Evolutionary conservation across 202 grass and related monocot species (phyloP), one percentile per base, ranked within the genome.

Genomic region (Digitaria exilis): DNA sequence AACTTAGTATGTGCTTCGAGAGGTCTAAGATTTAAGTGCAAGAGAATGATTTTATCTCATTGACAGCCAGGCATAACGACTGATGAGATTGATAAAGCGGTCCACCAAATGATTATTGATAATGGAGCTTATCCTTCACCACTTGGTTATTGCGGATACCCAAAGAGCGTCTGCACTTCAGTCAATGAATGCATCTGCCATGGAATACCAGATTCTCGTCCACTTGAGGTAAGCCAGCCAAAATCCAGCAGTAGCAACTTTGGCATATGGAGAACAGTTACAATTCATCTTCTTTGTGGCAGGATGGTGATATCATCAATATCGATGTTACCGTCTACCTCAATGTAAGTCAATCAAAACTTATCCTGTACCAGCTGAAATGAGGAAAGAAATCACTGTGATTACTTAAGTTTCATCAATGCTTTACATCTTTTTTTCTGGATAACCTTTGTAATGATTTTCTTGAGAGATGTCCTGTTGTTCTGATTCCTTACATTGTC

Each of bases 121-220:
- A 95, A 95, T 76, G 89, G 92, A 78, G 96, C 96, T 74, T 98
- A 95, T 88, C 93, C 96, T 78, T 98, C 96, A 17, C 96, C 96
- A 63, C 85, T 98, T 76, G 92, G 91, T 62, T 98, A 98, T 62
- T 92, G 87, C 58, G 96, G 96, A 39, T 98, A 92, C 21, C 96
- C 96, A 45, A 95, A 98, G 85, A 98, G 92, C 61, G 91, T 95
- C 26, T 98, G 92, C 61, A 98, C 96, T 75, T 98, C 92, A 87
- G 87, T 98, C 71, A 98, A 98, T 87, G 96, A 98, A 85, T 95
- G 92, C 80, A 95, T 98, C 58, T 98, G 96, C 81, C 96, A 98
- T 80, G 96, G 96, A 61, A 98, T 98, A 88, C 96, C 96, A 7
- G 96, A 98, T 73, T 93, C 92, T 56, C 91, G 96, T 76, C 83